Conservation (phyloP, 2,329 filamentous ascomycete genomes). For the Phaeosphaeriaceae sp. region DNA sequence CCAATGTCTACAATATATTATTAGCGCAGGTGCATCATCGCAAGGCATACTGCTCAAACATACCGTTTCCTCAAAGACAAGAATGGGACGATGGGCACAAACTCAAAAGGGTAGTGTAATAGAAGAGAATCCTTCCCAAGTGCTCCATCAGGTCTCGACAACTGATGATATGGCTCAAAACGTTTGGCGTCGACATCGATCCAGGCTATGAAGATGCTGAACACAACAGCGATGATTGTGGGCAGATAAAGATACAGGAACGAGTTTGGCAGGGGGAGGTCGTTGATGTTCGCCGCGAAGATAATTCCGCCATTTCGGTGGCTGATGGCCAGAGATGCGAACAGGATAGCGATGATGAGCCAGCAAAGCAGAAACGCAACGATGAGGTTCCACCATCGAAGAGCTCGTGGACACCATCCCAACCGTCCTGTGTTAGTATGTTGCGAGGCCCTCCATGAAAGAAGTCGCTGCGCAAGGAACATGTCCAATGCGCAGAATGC, state of each 20-base stretch:
- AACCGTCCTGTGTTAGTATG: neutral
- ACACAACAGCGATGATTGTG: constrained; percentile 61
- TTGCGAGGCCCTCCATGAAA: too few species aligned
- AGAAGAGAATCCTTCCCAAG: constrained; percentile 55
- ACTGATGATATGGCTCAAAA: constrained; percentile 65
- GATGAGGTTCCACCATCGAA: constrained; percentile 14
- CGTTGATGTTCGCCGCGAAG: constrained; percentile 43
- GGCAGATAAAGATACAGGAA: constrained; percentile 58
- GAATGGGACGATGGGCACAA: constrained; percentile 50
- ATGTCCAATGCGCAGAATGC: neutral
- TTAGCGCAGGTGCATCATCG: constrained; percentile 2
- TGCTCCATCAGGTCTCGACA: constrained; percentile 56
- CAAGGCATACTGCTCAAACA: neutral
- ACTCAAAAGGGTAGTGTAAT: constrained; percentile 61
- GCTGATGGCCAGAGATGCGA: constrained; percentile 53
- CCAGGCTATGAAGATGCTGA: constrained; percentile 64
- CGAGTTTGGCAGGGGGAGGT: constrained; percentile 49
- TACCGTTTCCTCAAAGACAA: constrained; percentile 43
- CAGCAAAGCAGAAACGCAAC: constrained; percentile 11
- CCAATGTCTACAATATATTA: constrained; percentile 56
- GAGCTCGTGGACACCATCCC: constrained; percentile 1
- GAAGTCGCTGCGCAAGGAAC: neutral
- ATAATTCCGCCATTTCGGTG: constrained; percentile 51
- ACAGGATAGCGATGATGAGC: constrained; percentile 52
- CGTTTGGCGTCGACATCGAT: constrained; percentile 65